Percentiles rank a stretch among this genome's conserved stretches.
These are phyloP conservation scores for Suillus subluteus DNA, from an alignment of 768 basidiomycete genomes.

Conservation along the genomic window DNA sequence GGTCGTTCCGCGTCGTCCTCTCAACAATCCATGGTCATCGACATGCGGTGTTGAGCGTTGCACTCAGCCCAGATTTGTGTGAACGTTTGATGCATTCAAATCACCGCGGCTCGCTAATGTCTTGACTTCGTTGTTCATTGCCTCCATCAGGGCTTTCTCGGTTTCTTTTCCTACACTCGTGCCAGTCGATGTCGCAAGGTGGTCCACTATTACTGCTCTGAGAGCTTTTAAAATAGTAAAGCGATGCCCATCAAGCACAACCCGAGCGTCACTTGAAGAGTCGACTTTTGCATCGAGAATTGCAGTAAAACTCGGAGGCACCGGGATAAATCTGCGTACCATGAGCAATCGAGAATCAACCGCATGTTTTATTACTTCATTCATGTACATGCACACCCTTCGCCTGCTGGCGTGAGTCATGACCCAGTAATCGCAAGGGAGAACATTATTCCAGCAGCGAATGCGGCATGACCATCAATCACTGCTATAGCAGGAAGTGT, in stretches of 20 bases:
- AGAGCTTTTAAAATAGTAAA: constrained; percentile 73
- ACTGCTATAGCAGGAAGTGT: constrained; percentile 62
- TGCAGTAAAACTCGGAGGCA: constrained; percentile 63
- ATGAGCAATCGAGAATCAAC: background rate
- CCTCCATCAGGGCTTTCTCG: constrained; percentile 66
- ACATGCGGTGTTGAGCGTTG: too few species aligned
- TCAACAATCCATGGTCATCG: too few species aligned
- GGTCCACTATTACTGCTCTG: too few species aligned
- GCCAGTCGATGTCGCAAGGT: constrained; percentile 27
- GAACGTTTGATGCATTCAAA: constrained; percentile 65
- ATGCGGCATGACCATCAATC: constrained; percentile 57
- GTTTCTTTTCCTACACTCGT: constrained; percentile 51
- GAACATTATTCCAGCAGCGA: constrained; percentile 82
- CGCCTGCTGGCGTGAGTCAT: constrained; percentile 77
- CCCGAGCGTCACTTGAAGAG: constrained; percentile 55
- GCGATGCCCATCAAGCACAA: constrained; percentile 79
- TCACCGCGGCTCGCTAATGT: constrained; percentile 59
- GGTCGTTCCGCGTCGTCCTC: too few species aligned
- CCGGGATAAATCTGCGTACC: constrained; percentile 72
- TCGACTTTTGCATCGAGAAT: constrained; percentile 54
- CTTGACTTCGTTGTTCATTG: constrained; percentile 55
- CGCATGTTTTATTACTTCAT: constrained; percentile 58
- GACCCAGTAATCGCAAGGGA: constrained; percentile 89
- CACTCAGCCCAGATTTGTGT: too few species aligned
- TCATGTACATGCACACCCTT: constrained; percentile 62